Evolutionary conservation across 2,329 filamentous ascomycete species (phyloP), one percentile per base, ranked within the genome.

Genomic region (Neonectria faginata): DNA sequence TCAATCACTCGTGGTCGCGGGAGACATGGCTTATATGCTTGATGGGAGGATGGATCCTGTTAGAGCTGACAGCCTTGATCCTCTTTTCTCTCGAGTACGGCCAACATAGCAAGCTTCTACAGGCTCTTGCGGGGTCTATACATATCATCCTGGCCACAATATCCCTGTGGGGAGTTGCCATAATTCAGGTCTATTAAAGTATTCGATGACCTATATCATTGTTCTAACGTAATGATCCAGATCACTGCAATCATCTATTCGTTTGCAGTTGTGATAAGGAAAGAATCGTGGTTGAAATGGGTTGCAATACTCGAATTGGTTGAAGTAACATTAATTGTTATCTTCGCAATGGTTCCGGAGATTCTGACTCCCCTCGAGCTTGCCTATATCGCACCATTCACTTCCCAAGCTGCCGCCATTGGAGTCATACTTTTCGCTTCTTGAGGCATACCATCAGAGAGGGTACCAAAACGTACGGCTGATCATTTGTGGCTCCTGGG

Each of bases 381-480:
- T 51, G 36, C 45, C 25, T 52, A 57, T 1, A 31, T 62, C 18
- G n/a, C 12, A 45, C 60, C 25, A 52, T 36, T 61, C 16, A 61
- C 58, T 33, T 61, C 52, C 29, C 42, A 61, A 61, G 58, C 44
- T 56, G 31, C 45, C 14, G 14, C 53, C 12, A 45, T 52, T 52
- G 33, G 53, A 45, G 2, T 52, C 27, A 39, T 62, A 22, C 41
- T 62, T 50, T 52, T 29, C 25, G 16, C 45, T 57, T 61, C 51
- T 42, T 3, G 22, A 47, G 44, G 44, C 44, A 47, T 51, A n/a
- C 29, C 9, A 50, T 48, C 16, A n/a, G 16, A 61, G 14, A 41
- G 52, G 52, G 20, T 36, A 36, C 33, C 20, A 3, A 56, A 60
- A 22, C 12, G 16, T 54, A 60, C 27, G 5, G 14, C 57, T n/a